Percentiles rank a stretch among this genome's conserved stretches.
These are phyloP conservation scores for Letharia columbiana DNA, from an alignment of 495 filamentous ascomycete genomes.

Conservation along the genomic window DNA sequence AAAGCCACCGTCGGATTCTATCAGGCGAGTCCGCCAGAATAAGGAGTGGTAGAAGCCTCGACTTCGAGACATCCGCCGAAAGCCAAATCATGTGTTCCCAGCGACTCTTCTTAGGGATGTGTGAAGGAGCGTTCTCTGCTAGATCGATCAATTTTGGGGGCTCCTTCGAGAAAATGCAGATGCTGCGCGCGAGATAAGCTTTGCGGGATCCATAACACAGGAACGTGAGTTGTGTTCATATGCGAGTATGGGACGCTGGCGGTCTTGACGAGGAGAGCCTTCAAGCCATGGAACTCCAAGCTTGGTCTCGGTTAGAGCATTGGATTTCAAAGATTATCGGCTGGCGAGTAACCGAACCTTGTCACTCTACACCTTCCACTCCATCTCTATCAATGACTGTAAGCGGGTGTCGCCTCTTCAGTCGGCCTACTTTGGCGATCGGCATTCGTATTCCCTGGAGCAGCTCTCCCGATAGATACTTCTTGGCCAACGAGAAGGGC, in stretches of 20 bases:
- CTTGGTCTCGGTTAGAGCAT: background rate
- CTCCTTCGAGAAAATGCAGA: background rate
- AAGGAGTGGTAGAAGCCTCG: slow-evolving; percentile 46
- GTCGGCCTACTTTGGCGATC: slow-evolving; percentile 35
- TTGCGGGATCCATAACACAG: background rate
- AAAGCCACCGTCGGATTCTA: slow-evolving; percentile 66
- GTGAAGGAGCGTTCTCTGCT: background rate
- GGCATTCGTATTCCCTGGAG: slow-evolving; percentile 73
- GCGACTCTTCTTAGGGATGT: background rate
- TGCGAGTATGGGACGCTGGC: background rate
- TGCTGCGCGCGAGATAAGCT: background rate
- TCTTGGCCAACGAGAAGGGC: slow-evolving; percentile 73
- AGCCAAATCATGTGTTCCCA: background rate
- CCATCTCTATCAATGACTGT: slow-evolving; percentile 32
- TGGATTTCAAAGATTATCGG: background rate
- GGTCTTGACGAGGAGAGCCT: background rate
- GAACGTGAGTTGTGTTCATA: background rate
- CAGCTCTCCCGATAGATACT: slow-evolving; percentile 71
- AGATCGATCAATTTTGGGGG: background rate
- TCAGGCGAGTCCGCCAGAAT: slow-evolving; percentile 69
- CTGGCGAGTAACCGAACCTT: slow-evolving; percentile 37
- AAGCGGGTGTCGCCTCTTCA: slow-evolving; percentile 24
- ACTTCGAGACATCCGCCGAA: background rate
- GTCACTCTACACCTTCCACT: slow-evolving; percentile 26
- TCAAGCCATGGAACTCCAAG: background rate